Evolutionary conservation across 371 early-diverging fungal species (phyloP), one percentile per base, ranked within the genome.

Genomic region (Smittium culicis): DNA sequence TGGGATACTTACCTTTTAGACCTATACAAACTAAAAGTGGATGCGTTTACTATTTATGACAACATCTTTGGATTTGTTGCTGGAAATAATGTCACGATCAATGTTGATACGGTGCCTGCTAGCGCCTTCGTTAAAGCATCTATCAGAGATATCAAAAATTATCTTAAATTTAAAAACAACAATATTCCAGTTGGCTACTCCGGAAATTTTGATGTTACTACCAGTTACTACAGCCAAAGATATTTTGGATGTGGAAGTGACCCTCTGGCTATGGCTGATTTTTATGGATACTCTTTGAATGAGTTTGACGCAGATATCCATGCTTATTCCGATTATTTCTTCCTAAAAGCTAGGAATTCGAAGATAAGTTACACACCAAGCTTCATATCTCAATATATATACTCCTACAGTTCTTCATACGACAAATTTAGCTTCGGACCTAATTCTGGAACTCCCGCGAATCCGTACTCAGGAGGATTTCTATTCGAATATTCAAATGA

Each of bases 401-500:
- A n/a, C n/a, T n/a, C n/a, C n/a, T n/a, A n/a, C n/a, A n/a, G n/a
- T n/a, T n/a, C n/a, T n/a, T n/a, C n/a, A n/a, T n/a, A n/a, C n/a
- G n/a, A n/a, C n/a, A n/a, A n/a, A n/a, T n/a, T n/a, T n/a, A n/a
- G n/a, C n/a, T n/a, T n/a, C n/a, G 85, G 88, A 11, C 71, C 82
- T 0, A 79, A 85, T n/a, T 89, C 89, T 89, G 79, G 80, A 1
- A 68, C 69, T 54, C 74, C 77, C 0, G 86, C 86, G 80, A n/a
- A n/a, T n/a, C n/a, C n/a, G n/a, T n/a, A n/a, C n/a, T 88, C 87
- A 2, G 90, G 89, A 54, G 90, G 88, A 45, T 81, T 90, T 33
- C 85, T 87, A 16, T 90, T 89, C 70, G 89, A 89, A 73, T 90
- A 86, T 82, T 79, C 86, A 1, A 81, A 90, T 66, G 89, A 90